These are phyloP conservation scores for Trichoderma lentiforme DNA, from an alignment of 2,329 filamentous ascomycete species.

Conservation along the genomic window DNA sequence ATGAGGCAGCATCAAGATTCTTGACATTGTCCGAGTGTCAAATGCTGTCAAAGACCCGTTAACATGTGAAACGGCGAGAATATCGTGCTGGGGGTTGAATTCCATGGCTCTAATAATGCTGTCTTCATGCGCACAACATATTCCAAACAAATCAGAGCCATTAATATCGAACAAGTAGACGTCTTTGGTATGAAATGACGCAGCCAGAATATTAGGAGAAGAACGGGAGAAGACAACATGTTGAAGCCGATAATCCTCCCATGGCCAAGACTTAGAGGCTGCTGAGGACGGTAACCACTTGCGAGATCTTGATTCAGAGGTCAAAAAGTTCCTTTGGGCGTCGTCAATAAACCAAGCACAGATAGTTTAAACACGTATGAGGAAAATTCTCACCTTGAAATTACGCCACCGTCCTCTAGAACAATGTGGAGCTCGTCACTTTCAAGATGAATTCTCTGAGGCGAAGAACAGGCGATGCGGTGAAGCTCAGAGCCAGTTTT, in stretches of 20 bases:
- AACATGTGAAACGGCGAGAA: neutral
- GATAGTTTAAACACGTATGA: neutral
- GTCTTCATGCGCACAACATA: neutral
- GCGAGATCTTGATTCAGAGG: neutral
- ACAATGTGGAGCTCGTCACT: neutral
- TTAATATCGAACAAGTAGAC: neutral
- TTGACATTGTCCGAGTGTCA: neutral
- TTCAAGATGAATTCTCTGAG: neutral
- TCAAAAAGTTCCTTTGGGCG: neutral
- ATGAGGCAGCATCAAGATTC: neutral
- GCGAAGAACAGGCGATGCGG: neutral
- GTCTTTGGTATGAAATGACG: neutral
- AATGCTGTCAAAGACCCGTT: neutral
- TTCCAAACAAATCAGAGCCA: neutral
- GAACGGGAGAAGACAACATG: neutral
- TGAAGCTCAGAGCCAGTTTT: neutral
- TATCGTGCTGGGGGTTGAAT: neutral
- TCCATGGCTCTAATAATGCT: neutral
- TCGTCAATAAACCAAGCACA: neutral
- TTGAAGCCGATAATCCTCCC: neutral
- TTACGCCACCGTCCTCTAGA: neutral
- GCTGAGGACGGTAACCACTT: neutral
- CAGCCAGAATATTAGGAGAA: neutral
- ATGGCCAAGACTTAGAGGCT: neutral
- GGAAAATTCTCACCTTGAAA: neutral